Conservation (phyloP, 148 eudicot species). For the Nepenthes gracilis region DNA sequence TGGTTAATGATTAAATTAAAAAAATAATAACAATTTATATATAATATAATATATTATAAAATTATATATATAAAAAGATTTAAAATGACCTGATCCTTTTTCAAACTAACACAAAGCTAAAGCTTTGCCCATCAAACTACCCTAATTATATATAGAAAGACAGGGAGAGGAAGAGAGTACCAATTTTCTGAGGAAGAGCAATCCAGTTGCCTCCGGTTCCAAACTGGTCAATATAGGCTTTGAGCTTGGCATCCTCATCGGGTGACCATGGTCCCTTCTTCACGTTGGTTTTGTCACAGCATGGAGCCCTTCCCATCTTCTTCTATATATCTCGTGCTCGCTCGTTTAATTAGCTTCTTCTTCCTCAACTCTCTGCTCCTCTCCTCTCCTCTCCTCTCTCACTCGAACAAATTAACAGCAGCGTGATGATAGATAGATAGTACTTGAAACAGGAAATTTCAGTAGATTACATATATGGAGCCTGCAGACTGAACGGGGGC, state of each 20-base stretch:
- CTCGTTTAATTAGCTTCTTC: background rate
- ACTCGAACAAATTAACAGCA: too few species aligned
- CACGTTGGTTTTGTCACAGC: slow-evolving; percentile 82
- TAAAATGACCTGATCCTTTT: too few species aligned
- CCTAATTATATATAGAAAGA: background rate
- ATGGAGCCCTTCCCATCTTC: slow-evolving; percentile 83
- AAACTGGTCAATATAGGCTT: slow-evolving; percentile 59
- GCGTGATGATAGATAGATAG: background rate
- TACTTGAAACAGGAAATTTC: background rate
- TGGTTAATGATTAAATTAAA: too few species aligned
- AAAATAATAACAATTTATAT: too few species aligned
- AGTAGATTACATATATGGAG: background rate
- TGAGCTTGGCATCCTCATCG: slow-evolving; percentile 86
- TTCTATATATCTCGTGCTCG: background rate
- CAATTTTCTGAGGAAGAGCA: slow-evolving; percentile 88
- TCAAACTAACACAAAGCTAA: too few species aligned
- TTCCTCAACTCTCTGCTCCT: background rate
- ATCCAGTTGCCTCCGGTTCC: slow-evolving; percentile 91
- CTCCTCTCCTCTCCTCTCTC: too few species aligned
- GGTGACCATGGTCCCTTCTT: slow-evolving; percentile 91
- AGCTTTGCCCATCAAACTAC: background rate
- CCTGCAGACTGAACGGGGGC: slow-evolving; percentile 4
- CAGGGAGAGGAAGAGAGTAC: slow-evolving; percentile 15
- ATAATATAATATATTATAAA: too few species aligned
- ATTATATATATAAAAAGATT: too few species aligned